Evolutionary conservation across 805 yeast species (phyloP).

Genomic region (Nadsonia fulvescens): DNA sequence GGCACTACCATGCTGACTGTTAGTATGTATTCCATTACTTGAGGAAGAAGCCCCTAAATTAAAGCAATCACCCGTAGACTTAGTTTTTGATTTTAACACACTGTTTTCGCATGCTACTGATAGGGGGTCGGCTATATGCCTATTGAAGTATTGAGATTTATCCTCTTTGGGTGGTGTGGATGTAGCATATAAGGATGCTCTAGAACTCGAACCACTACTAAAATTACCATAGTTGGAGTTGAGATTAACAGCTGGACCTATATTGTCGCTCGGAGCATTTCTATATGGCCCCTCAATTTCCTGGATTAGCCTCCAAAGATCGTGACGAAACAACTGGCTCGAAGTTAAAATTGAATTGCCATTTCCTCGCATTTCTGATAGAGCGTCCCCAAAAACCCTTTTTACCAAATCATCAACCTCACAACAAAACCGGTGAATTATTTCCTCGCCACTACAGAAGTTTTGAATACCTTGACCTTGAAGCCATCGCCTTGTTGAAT

Average conservation of each 20-base stretch:
- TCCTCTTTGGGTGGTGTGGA: no score
- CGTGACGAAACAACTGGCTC: conserved; percentile 9
- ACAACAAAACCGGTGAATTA: conserved; percentile 19
- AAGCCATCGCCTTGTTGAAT: conserved; percentile 15
- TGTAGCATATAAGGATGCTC: no score
- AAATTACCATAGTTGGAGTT: conserved; percentile 1
- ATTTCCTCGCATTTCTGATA: conserved; percentile 9
- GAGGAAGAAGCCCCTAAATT: no score
- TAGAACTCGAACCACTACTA: conserved; percentile 3
- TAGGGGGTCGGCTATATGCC: no score
- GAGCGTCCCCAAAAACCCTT: conserved; percentile 16
- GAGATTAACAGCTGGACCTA: conserved; percentile 3
- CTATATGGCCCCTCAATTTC: conserved; percentile 8
- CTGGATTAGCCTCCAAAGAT: conserved; percentile 12
- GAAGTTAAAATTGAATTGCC: conserved; percentile 11
- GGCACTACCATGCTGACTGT: no score
- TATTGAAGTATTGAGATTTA: no score
- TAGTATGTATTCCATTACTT: no score
- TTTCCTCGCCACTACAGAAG: conserved; percentile 19
- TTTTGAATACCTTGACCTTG: conserved; percentile 17
- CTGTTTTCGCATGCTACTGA: no score
- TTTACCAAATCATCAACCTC: conserved; percentile 16
- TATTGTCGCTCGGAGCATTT: conserved; percentile 3
- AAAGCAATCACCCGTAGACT: no score
- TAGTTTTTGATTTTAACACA: no score